Base-by-base conservation (phyloP, 805 yeast genomes). In the Grigorovia yakushimaensis region DNA sequence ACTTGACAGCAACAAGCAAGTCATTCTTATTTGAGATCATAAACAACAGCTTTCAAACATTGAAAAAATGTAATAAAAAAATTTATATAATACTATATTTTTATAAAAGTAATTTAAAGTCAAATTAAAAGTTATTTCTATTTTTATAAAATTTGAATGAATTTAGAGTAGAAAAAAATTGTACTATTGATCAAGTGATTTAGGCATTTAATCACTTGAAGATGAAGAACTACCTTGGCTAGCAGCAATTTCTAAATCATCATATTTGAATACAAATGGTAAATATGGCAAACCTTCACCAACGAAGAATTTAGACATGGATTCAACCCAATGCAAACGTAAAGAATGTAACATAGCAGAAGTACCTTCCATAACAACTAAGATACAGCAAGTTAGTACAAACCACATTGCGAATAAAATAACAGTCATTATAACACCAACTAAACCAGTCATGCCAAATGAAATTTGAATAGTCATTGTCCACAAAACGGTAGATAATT, bases 321-420 rank as follows among this genome's bases (percentile, higher is more conserved):
- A 78, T 60, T 83, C 89, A 46, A 83, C 88, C 89, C 89, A 83
- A 60, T 83, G 89, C 56, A 83, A 70, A 67, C 89, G 76, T 57
- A 83, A 72, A 15, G 85, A 77, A 62, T 83, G 89, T 58, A 83
- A 70, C 89, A 83, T 83, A 19, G 88, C 88, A n/a, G 87, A 81
- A 0, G 88, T 83, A 48, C 89, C 89, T 66, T 83, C 89, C 89
- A 83, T 83, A 43, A 81, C 70, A 43, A 83, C 88, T 60, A 83
- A 68, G 39, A 83, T 79, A 54, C 79, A 73, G 37, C 80, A 82
- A 0, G 88, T 82, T 54, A 83, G 69, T 6, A 76, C 73, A 62
- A 83, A 82, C 89, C 89, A 83, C 78, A 82, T 75, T 27, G 79
- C 84, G 67, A 82, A 83, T 47, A 83, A 64, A 23, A 77, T 61